Base-by-base conservation (phyloP, 23 red algal genomes). In the Gracilaria caudata region DNA sequence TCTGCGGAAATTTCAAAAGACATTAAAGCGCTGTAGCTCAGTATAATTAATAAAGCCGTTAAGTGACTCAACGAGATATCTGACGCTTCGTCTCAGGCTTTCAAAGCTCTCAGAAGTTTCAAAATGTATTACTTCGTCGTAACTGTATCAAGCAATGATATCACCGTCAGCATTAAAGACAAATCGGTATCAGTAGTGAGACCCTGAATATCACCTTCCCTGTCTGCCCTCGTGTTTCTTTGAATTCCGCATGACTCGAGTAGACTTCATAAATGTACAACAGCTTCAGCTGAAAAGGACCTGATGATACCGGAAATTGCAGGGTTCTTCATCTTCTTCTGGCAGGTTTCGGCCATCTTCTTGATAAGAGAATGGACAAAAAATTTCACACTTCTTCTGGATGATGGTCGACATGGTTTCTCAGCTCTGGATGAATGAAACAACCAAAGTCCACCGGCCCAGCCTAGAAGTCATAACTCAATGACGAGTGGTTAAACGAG, bases 371-470 rank as follows among this genome's bases (percentile, higher is more conserved):
- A 4, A 44, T 57, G 11, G 11, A 68, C 24, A 68, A 41, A 20
- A 58, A 30, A 7, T 57, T 11, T 23, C 38, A 23, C 24, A 46
- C 10, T 17, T 60, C 60, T 6, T 2, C 13, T 11, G 68, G 72
- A 43, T 58, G 26, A 16, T 63, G 28, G 7, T 59, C 41, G 65
- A 78, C 38, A n/a, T 70, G 68, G 8, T 64, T 55, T 29, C 55
- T 43, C 38, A 89, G 20, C 24, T 64, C 63, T 26, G 85, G 85
- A 79, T 60, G 55, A 66, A 89, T 51, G 56, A 78, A 61, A 44
- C 73, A 89, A 23, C 71, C 85, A n/a, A 89, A 89, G 44, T 89
- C 85, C 5, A 89, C 35, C 85, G 79, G 79, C 47, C 73, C 85
- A 16, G 72, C 71, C 29, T 45, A 73, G 2, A 89, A 56, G 19